Evolutionary conservation across 306 rosid species (phyloP), one percentile per base, ranked within the genome.

Genomic region (Trichosanthes truncata): DNA sequence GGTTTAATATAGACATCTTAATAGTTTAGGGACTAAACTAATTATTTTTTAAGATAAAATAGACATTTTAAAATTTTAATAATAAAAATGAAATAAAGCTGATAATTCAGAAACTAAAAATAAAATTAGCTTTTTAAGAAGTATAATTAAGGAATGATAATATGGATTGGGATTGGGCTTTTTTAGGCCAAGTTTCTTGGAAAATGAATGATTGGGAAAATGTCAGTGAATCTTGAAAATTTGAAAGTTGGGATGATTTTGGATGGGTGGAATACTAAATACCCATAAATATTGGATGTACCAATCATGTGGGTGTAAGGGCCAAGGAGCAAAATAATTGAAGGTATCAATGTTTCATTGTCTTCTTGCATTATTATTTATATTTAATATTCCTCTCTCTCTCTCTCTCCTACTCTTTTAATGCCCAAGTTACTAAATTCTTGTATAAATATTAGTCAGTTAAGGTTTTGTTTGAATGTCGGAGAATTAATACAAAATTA

Each of bases 271-370:
- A 73, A 73, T 26, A 73, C 60, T 73, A 46, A 73, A 73, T 48
- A 73, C 60, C 25, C 77, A 48, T 73, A 73, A 73, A 73, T 73
- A 26, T 48, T 41, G 77, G 77, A 26, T 45, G 77, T 73, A 48
- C 60, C 60, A 73, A 73, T 73, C 77, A 73, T 73, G 77, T 73
- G 60, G 41, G 57, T 73, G 77, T 48, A 25, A 73, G 77, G 25
- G 12, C 57, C 60, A 45, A 73, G 48, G 5, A 48, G 15, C 77
- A 73, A 73, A 73, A 73, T 73, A 73, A 73, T 73, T 14, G 41
- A 48, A 48, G 60, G 43, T 26, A 46, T 48, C 77, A 73, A 45
- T 73, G 77, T 73, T 48, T 25, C 38, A 69, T 43, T 69, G 76
- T 43, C 55, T 69, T 69, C 48, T 71, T 18, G 21, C 41, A 45